These are phyloP conservation scores for Ailanthus altissimus DNA, from an alignment of 345 rosid species.

Conservation along the genomic window DNA sequence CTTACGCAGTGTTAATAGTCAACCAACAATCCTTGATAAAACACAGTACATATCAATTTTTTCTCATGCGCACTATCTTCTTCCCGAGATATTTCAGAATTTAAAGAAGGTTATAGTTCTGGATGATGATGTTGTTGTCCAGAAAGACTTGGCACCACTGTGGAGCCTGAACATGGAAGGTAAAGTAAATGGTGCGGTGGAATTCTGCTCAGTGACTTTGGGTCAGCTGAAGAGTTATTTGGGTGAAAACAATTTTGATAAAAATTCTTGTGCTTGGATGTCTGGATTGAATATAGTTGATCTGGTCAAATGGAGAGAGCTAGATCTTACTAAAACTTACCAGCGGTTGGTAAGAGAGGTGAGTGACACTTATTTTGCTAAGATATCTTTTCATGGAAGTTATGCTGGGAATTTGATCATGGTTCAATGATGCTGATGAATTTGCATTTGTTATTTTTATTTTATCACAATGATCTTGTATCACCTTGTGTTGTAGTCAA, in stretches of 20 bases:
- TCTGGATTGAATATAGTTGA: constrained; percentile 86
- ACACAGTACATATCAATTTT: constrained; percentile 74
- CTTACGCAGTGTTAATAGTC: constrained; percentile 37
- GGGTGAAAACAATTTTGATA: constrained; percentile 41
- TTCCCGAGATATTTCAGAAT: constrained; percentile 67
- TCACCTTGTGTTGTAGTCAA: neutral
- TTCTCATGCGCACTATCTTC: constrained; percentile 77
- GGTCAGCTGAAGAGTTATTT: constrained; percentile 61
- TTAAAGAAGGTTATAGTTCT: constrained; percentile 70
- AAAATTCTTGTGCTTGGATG: constrained; percentile 80
- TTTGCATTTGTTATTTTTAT: neutral
- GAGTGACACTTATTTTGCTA: constrained; percentile 22
- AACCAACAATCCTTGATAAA: constrained; percentile 39
- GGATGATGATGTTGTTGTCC: constrained; percentile 93
- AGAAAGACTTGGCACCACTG: constrained; percentile 69
- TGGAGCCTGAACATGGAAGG: constrained; percentile 81
- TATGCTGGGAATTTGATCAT: neutral
- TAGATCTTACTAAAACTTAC: constrained; percentile 61
- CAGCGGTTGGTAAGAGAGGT: constrained; percentile 59
- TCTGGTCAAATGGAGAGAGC: constrained; percentile 72
- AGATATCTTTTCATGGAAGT: neutral
- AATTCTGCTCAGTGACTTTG: constrained; percentile 65
- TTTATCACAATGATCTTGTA: no score
- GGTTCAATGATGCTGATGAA: constrained; percentile 3
- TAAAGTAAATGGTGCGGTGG: constrained; percentile 79